Evolutionary conservation across 306 rosid species (phyloP), one percentile per base, ranked within the genome.

Genomic region (Cucumis hystrix): DNA sequence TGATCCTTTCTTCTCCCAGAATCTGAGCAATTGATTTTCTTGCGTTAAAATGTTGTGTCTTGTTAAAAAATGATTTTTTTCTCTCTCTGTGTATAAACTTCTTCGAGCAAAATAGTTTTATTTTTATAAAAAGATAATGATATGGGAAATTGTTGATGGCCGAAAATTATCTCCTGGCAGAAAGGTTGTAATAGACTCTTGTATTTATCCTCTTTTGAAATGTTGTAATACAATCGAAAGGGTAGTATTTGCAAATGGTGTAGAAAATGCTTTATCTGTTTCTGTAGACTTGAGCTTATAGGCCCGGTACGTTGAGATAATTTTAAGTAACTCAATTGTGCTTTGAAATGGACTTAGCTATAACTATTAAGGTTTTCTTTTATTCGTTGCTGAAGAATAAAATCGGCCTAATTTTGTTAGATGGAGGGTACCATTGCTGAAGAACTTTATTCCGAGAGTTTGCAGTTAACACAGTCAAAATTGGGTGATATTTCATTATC

Each of bases 381-480:
- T 69, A 45, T 69, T 69, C 58, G 7, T 16, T 52, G 20, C 57
- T 16, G 57, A 52, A 52, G 57, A 52, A 15, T 16, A 51, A 16
- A 52, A 16, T 52, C 57, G 57, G 20, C 9, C 66, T 75, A 74
- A 37, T 66, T 74, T 70, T 77, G 52, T 55, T 81, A 87, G 96
- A 93, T 89, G 98, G 91, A 86, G 77, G 86, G 83, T 35, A 78
- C 79, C 72, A 15, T 93, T 86, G 92, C 96, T 47, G 88, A 88
- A 77, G 93, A 89, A 77, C 93, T 93, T 78, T 93, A 93, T 82
- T 83, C 85, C 9, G 92, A 93, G 64, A 89, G 89, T 68, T 82
- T 87, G 49, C 82, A 80, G 74, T 15, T 81, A 7, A 83, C 94
- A 49, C 86, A 87, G 54, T 15, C 81, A 77, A 89, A 87, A 78